These are phyloP conservation scores for Fusarium metavorans DNA, from an alignment of 2,329 filamentous ascomycete species.

Conservation along the genomic window DNA sequence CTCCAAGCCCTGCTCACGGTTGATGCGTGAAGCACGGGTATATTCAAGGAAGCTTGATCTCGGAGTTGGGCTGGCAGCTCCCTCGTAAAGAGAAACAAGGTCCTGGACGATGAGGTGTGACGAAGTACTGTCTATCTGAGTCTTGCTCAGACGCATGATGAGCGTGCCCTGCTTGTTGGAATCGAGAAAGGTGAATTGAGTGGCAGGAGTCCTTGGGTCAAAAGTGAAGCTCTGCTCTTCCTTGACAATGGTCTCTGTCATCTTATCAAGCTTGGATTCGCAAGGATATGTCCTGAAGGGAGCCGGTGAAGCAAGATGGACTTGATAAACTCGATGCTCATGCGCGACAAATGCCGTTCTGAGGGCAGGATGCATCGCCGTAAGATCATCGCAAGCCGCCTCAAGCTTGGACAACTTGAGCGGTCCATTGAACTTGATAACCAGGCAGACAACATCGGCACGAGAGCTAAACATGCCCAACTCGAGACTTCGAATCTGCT, in stretches of 20 bases:
- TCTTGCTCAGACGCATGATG: conserved; percentile 60
- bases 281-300: conserved; percentile 59
- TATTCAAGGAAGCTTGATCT: conserved; percentile 62
- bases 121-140: conserved; percentile 63
- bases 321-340: conserved; percentile 61
- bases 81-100: conserved; percentile 59
- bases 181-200: conserved; percentile 64
- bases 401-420: conserved; percentile 59
- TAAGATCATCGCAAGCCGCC: conserved; percentile 59
- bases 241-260: conserved; percentile 56
- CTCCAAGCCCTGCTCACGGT: conserved; percentile 53
- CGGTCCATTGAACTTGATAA: conserved; percentile 60
- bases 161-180: conserved; percentile 60
- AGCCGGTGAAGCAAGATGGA: conserved; percentile 57
- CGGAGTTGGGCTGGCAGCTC: conserved; percentile 46
- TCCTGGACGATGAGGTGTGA: conserved; percentile 61
- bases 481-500: conserved; percentile 63
- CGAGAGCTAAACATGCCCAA: conserved; percentile 57
- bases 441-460: conserved; percentile 61
- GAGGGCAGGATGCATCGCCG: conserved; percentile 62
- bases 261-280: conserved; percentile 53
- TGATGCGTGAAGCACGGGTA: conserved; percentile 55
- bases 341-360: conserved; percentile 66
- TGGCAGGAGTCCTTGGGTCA: conserved; percentile 58
- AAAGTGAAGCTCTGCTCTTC: conserved; percentile 56